Evolutionary conservation across 208 protist genomes (phyloP), one percentile per base, ranked within the genome.

Genomic region (Acanthamoeba divionensis): DNA sequence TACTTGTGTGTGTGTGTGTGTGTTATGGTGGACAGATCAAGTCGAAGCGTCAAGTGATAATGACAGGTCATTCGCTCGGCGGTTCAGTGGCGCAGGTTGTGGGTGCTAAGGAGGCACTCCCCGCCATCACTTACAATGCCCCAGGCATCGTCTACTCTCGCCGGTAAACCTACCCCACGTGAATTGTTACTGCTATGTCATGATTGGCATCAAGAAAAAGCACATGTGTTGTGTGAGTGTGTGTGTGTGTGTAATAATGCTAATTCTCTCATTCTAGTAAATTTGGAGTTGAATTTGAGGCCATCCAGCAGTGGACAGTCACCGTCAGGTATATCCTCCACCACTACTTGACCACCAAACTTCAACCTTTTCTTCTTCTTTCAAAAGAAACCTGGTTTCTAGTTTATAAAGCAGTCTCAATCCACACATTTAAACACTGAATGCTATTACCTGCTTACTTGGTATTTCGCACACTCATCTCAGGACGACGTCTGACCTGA

Each of bases 51-150:
- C 10, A 62, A 24, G 75, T 86, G 45, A 57, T 86, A 0, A 31
- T 86, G 31, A 45, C 75, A 12, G 75, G 75, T 38, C 75, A 86
- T 5, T 66, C 50, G 50, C 75, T 86, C 48, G 75, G 75, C 52
- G 75, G 75, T 1, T 86, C 75, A 10, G 75, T 86, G 15, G 75
- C 75, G 29, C 45, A 86, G 36, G 75, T 86, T 18, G 75, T 86
- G 45, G 75, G 75, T 38, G 75, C 75, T 36, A 86, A 38, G 45
- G 50, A 86, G 54, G 29, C 18, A 2, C 50, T 57, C 24, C 75
- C 75, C 10, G 75, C 75, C 29, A 86, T 86, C 75, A 86, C 75
- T 36, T 86, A 86, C 75, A 86, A 86, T 38, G 75, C 75, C 12
- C 75, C 75, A n/a, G 75, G 75, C 31, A 86, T 79, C 41, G 69